Base-by-base conservation (phyloP, 163 green algal species). In the Scenedesmus sp. region DNA sequence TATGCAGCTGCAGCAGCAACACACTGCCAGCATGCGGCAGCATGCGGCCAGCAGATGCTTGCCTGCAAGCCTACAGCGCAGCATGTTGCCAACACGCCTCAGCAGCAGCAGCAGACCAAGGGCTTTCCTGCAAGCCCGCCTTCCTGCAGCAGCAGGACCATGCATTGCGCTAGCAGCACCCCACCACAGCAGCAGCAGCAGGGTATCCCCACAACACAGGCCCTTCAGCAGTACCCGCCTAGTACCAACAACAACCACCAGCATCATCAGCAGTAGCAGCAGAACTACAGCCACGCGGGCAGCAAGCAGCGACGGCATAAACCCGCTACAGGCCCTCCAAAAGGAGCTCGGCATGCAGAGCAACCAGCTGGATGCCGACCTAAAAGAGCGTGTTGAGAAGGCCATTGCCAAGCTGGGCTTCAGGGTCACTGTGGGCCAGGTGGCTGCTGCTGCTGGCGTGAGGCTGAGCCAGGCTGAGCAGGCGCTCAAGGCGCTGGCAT, bases 401-500 rank as follows among this genome's bases (percentile, higher is more conserved):
- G 96, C 96, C 0, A 92, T 98, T 46, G 92, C 96, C 76, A 10
- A 76, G 34, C 94, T 97, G 84, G 93, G 93, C 2, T 93, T 89
- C 70, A 79, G 95, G 3, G 94, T 95, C 6, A 95, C 95, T 13
- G 94, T 95, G 55, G 97, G 97, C 8, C 97, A 99, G 84, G 76
- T 82, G 55, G 96, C 97, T 18, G 94, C 95, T 1, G 76, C 60
- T 1, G 95, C 96, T 46, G 97, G 97, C 4, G 91, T 98, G 0
- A 96, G 93, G 26, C 81, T 99, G 7, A 60, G 73, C 0, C 94
- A 99, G 82, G 96, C 97, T 4, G 96, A 99, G 73, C 91, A 94
- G 12, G 97, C 97, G 7, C 94, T 99, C 8, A 96, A 97, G 67
- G 97, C 97, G 0, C 96, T 99, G 64, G 97, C 97, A 1, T 96